Percentiles rank a stretch among this genome's conserved stretches.
These are phyloP conservation scores for Blakeslea trispora DNA, from an alignment of 371 early-diverging fungal genomes.

Conservation along the genomic window DNA sequence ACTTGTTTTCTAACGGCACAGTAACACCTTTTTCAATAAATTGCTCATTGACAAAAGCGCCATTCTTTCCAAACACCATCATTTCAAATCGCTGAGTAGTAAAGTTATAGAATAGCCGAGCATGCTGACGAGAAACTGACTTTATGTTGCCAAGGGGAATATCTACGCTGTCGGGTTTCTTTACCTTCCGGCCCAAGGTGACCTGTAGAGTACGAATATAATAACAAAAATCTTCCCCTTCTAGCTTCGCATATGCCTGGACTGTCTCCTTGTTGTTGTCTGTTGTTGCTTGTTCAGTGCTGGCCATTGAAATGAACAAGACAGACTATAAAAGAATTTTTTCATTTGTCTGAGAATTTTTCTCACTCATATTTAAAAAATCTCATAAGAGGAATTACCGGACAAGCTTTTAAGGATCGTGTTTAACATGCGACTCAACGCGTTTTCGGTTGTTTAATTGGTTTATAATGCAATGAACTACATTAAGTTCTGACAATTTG, in stretches of 20 bases:
- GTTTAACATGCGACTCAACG: too few relatives aligned
- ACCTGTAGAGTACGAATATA: slow-evolving; percentile 80
- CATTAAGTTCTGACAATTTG: too few relatives aligned
- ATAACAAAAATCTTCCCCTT: slow-evolving; percentile 81
- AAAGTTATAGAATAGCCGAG: slow-evolving; percentile 86
- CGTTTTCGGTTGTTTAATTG: too few relatives aligned
- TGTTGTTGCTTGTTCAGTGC: not conserved
- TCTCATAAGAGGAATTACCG: too few relatives aligned
- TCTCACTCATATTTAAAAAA: too few relatives aligned
- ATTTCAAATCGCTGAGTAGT: slow-evolving; percentile 77
- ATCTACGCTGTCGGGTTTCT: slow-evolving; percentile 64
- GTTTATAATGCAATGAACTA: too few relatives aligned
- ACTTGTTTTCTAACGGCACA: slow-evolving; percentile 73
- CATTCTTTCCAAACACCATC: slow-evolving; percentile 85
- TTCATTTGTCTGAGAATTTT: too few relatives aligned
- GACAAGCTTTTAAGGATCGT: too few relatives aligned
- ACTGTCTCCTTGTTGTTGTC: slow-evolving; percentile 54
- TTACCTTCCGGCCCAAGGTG: slow-evolving; percentile 72
- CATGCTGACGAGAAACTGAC: slow-evolving; percentile 83
- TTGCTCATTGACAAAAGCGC: slow-evolving; percentile 79
- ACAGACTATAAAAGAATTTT: too few relatives aligned
- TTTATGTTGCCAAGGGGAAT: slow-evolving; percentile 82
- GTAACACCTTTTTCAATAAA: slow-evolving; percentile 71
- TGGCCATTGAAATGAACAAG: too few relatives aligned
- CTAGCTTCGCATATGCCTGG: slow-evolving; percentile 89